Conservation (phyloP, 2,329 filamentous ascomycete species). For the Coleophoma crateriformis region DNA sequence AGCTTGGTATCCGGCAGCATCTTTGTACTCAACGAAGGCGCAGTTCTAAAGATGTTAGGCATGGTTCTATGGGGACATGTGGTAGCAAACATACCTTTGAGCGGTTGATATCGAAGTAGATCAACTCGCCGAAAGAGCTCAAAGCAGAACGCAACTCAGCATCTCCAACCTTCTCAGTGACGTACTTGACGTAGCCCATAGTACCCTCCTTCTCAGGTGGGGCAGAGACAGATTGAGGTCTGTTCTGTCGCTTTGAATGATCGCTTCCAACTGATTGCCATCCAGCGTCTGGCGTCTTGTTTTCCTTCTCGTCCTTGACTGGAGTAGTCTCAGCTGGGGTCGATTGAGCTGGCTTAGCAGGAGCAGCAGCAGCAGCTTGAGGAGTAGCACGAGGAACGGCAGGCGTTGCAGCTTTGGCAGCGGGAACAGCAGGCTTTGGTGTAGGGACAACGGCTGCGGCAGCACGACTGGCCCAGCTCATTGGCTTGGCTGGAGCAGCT, state of each 20-base stretch:
- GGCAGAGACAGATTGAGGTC: slow-evolving; percentile 60
- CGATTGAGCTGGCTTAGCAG: slow-evolving; percentile 34
- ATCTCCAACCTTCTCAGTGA: slow-evolving; percentile 79
- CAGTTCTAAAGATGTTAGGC: slow-evolving; percentile 63
- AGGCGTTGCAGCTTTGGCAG: slow-evolving; percentile 50
- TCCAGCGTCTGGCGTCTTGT: slow-evolving; percentile 39
- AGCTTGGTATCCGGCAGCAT: slow-evolving; percentile 72
- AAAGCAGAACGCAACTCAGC: slow-evolving; percentile 67
- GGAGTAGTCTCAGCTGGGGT: slow-evolving; percentile 41
- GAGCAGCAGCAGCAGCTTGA: slow-evolving; percentile 26
- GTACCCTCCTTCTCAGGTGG: slow-evolving; percentile 68
- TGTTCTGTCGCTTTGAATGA: slow-evolving; percentile 71
- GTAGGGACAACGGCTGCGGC: slow-evolving; percentile 49
- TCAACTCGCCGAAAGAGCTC: slow-evolving; percentile 64
- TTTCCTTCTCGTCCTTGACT: slow-evolving; percentile 23
- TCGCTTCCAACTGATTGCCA: slow-evolving; percentile 85
- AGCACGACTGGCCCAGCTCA: slow-evolving; percentile 70
- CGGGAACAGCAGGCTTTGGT: slow-evolving; percentile 50
- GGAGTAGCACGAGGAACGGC: slow-evolving; percentile 48
- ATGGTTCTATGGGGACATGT: not conserved
- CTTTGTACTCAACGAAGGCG: slow-evolving; percentile 92
- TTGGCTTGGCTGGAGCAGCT: slow-evolving; percentile 53
- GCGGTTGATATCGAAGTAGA: slow-evolving; percentile 73
- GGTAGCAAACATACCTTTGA: slow-evolving; percentile 60
- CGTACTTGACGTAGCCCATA: slow-evolving; percentile 92